These are phyloP conservation scores for Fennellomyces sp. DNA, from an alignment of 371 early-diverging fungal species.

Conservation along the genomic window DNA sequence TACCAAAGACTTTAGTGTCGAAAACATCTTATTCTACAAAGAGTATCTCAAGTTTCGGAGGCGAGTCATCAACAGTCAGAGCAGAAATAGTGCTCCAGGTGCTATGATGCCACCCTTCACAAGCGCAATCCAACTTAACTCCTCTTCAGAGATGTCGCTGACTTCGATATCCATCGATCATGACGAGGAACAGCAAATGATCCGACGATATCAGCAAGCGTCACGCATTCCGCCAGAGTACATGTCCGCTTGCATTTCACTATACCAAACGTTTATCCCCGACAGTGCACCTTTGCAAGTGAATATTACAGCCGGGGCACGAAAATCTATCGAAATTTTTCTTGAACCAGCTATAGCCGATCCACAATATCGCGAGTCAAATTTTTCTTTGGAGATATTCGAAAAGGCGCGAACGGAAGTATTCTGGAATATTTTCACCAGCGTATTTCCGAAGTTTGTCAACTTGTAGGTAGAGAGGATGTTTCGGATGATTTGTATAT, in stretches of 20 bases:
- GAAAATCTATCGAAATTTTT: conserved; percentile 1
- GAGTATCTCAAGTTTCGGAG: conserved; percentile 20
- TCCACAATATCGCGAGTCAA: background rate
- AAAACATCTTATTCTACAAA: conserved; percentile 42
- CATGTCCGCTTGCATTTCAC: conserved; percentile 11
- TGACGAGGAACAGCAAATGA: background rate
- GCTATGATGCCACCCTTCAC: background rate
- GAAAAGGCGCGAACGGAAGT: conserved; percentile 35
- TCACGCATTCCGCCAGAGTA: background rate
- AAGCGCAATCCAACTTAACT: background rate
- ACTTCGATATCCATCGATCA: background rate
- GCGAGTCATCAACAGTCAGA: background rate
- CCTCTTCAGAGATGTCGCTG: background rate
- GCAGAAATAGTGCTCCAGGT: background rate
- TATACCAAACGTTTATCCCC: conserved; percentile 37
- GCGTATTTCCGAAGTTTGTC: conserved; percentile 33
- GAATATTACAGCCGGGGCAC: conserved; percentile 34
- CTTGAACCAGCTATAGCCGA: background rate
- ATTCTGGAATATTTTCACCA: conserved; percentile 48
- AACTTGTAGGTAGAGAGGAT: background rate
- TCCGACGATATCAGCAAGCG: background rate
- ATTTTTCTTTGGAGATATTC: conserved; percentile 14
- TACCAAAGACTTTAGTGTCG: conserved; percentile 43
- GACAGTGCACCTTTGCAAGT: conserved; percentile 35
- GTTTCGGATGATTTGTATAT: conserved; percentile 4